These are phyloP conservation scores for Candida taoyuanica DNA, from an alignment of 805 yeast genomes.

Conservation along the genomic window DNA sequence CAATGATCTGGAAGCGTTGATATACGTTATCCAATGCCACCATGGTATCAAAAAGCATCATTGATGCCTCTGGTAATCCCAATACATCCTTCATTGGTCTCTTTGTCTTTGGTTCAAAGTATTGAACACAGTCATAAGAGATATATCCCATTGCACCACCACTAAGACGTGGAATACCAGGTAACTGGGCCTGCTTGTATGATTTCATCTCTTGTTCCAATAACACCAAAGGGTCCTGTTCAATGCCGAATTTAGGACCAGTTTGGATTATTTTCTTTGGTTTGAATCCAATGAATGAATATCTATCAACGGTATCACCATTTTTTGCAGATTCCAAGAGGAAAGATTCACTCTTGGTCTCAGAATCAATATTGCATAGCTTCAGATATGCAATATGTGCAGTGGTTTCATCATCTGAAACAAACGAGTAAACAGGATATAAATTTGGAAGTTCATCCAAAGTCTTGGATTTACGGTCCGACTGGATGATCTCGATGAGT, in stretches of 20 bases:
- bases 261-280: constrained; percentile 83
- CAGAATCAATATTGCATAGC: constrained; percentile 57
- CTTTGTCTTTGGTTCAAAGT: constrained; percentile 89
- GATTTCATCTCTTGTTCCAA: constrained; percentile 69
- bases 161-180: constrained; percentile 76
- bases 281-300: constrained; percentile 82
- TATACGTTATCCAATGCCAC: constrained; percentile 92
- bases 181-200: constrained; percentile 66
- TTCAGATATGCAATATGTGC: constrained; percentile 90
- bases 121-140: constrained; percentile 93
- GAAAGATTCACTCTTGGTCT: constrained; percentile 62
- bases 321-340: constrained; percentile 84
- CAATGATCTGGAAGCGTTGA: constrained; percentile 87
- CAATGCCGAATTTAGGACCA: constrained; percentile 57
- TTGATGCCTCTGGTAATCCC: constrained; percentile 82
- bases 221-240: constrained; percentile 70
- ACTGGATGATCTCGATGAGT: constrained; percentile 36
- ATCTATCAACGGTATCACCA: constrained; percentile 86
- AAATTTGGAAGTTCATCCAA: constrained; percentile 48
- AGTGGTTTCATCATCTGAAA: constrained; percentile 73
- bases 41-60: constrained; percentile 87
- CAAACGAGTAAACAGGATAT: constrained; percentile 74
- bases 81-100: constrained; percentile 73
- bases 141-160: constrained; percentile 98
- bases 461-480: constrained; percentile 29